Conservation (phyloP, 148 eudicot genomes). For the Diospyros lotus region DNA sequence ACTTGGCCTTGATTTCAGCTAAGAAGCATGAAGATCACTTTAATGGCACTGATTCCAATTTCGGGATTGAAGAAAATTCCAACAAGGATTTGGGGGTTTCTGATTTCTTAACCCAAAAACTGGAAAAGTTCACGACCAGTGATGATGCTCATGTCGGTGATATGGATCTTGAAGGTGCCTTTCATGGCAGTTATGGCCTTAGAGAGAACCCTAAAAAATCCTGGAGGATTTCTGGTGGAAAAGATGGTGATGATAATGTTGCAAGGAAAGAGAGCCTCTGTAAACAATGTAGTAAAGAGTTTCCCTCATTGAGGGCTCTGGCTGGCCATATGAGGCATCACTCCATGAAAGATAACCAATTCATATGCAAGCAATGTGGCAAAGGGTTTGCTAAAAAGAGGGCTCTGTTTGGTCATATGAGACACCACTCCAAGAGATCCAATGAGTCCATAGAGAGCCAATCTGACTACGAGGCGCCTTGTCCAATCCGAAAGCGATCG, state of each 20-base stretch:
- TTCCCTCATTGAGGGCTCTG: constrained; percentile 41
- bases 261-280: constrained; percentile 18
- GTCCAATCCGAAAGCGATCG: constrained; percentile 44
- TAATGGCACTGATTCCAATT: neutral
- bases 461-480: constrained; percentile 9
- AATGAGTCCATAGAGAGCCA: constrained; percentile 16
- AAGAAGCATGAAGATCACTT: constrained; percentile 11
- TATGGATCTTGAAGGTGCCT: constrained; percentile 8
- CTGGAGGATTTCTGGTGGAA: constrained; percentile 25
- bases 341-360: constrained; percentile 15
- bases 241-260: neutral
- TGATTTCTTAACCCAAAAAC: neutral
- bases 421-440: constrained; percentile 31
- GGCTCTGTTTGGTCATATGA: constrained; percentile 54
- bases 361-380: constrained; percentile 27
- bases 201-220: constrained; percentile 35
- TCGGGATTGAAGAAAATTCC: too few relatives aligned
- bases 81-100: constrained; percentile 22
- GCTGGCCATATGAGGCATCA: constrained; percentile 55
- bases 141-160: neutral
- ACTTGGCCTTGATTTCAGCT: constrained; percentile 23
- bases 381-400: constrained; percentile 33
- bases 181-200: constrained; percentile 13
- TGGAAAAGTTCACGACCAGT: constrained; percentile 5
- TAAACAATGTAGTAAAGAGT: constrained; percentile 50